A percentile compares a stretch with the other conserved stretches of the same genome.
Conservation (phyloP, 306 rosid species). For the Lathyrus oleraceus region DNA sequence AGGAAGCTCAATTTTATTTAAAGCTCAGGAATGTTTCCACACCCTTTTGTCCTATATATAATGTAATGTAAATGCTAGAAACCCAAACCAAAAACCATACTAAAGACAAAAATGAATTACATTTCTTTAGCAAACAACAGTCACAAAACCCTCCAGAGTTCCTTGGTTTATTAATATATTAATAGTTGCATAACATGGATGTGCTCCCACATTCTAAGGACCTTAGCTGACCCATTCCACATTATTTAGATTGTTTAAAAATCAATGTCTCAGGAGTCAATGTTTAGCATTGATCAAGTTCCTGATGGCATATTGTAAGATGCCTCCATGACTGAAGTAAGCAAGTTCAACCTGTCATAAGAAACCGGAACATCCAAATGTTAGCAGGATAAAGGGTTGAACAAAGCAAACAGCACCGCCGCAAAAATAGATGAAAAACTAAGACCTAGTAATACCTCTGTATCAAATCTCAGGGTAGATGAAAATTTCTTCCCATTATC, state of each 20-base stretch:
- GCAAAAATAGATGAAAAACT: not conserved
- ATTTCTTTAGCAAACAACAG: slow-evolving; percentile 32
- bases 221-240: slow-evolving; percentile 18
- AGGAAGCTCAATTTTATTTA: not conserved
- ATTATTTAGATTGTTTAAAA: slow-evolving; percentile 43
- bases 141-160: slow-evolving; percentile 28
- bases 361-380: slow-evolving; percentile 1
- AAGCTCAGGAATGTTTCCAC: not conserved
- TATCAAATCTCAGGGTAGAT: slow-evolving; percentile 76
- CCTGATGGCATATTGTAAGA: slow-evolving; percentile 82
- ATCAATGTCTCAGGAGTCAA: slow-evolving; percentile 33
- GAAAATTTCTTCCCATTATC: slow-evolving; percentile 68
- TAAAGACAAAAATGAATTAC: slow-evolving; percentile 10
- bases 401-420: not conserved
- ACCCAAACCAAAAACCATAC: slow-evolving; percentile 15
- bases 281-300: slow-evolving; percentile 67
- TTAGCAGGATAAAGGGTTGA: not conserved
- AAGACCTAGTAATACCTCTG: slow-evolving; percentile 61
- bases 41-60: not conserved
- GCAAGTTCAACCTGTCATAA: slow-evolving; percentile 83
- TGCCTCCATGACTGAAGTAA: slow-evolving; percentile 89
- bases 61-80: slow-evolving; percentile 6
- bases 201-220: slow-evolving; percentile 35
- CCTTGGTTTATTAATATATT: slow-evolving; percentile 44
- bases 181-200: slow-evolving; percentile 24